Evolutionary conservation across 768 basidiomycete species (phyloP).

Genomic region (Calocybe indica): DNA sequence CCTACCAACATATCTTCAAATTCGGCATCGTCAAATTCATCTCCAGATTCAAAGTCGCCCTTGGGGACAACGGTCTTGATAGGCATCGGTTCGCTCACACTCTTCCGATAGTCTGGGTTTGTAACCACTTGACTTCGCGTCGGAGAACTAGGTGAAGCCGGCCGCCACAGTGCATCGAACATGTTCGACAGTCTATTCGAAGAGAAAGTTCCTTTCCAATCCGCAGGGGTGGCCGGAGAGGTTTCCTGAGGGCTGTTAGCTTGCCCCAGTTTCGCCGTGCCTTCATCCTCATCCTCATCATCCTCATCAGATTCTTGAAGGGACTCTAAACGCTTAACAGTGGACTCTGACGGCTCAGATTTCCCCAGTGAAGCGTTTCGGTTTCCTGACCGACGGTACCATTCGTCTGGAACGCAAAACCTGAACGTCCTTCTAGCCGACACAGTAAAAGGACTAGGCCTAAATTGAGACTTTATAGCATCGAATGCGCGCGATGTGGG

Average conservation of each 20-base stretch:
- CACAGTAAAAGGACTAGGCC: conserved; percentile 34
- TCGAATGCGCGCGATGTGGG: no score
- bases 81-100: conserved; percentile 67
- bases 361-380: conserved; percentile 42
- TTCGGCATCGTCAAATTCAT: conserved; percentile 33
- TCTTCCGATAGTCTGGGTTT: conserved; percentile 41
- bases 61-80: conserved; percentile 40
- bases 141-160: conserved; percentile 33
- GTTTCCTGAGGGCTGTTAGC: conserved; percentile 3
- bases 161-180: conserved; percentile 60
- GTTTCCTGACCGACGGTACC: conserved; percentile 68
- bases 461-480: no score
- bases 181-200: conserved; percentile 60
- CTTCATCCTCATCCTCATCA: conserved; percentile 53
- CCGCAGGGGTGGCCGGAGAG: conserved; percentile 24
- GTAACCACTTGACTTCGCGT: conserved; percentile 25
- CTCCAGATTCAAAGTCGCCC: conserved; percentile 19
- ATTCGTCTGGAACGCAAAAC: conserved; percentile 73
- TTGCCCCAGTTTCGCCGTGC: conserved; percentile 33
- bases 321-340: conserved; percentile 41
- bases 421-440: conserved; percentile 41
- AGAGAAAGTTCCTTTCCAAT: conserved; percentile 49
- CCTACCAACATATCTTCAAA: conserved; percentile 73
- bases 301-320: conserved; percentile 42
- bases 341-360: conserved; percentile 44